Conservation (phyloP, 139 green algal species). For the Chlamydomonas sp. region DNA sequence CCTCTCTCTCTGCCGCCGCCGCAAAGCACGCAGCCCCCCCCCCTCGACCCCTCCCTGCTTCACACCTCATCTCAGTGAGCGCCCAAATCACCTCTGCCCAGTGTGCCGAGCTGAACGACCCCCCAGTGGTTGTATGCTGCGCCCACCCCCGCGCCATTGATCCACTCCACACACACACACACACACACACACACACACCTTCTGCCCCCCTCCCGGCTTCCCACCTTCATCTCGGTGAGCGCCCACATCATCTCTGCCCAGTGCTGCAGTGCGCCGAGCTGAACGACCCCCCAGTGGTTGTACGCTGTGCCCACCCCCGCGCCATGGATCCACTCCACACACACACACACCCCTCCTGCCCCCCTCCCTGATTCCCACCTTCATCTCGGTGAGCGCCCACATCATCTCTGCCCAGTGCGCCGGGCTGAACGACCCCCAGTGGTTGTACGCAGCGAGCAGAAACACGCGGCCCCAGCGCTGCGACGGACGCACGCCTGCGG, state of each 20-base stretch:
- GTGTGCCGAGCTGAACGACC: background rate
- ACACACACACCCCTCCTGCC: no score
- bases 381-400: slow-evolving; percentile 1
- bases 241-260: background rate
- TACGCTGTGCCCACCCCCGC: background rate
- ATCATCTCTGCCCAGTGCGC: background rate
- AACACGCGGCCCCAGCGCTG: no score
- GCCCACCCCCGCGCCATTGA: background rate
- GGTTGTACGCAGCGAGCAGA: background rate
- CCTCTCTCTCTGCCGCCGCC: no score
- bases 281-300: background rate
- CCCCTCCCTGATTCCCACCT: background rate
- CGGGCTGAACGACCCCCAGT: background rate
- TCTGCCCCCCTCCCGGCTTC: background rate
- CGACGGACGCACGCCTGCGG: no score
- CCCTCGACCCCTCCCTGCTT: background rate
- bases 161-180: background rate
- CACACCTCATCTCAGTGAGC: background rate
- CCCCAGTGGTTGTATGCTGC: background rate
- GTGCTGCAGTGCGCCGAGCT: background rate
- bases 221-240: background rate
- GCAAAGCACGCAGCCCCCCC: no score
- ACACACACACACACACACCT: no score
- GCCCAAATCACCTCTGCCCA: background rate
- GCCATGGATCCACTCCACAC: background rate